phyloP scores from a whole-genome alignment of 2,329 filamentous ascomycete species.

The Leptographium radiaticola region DNA sequence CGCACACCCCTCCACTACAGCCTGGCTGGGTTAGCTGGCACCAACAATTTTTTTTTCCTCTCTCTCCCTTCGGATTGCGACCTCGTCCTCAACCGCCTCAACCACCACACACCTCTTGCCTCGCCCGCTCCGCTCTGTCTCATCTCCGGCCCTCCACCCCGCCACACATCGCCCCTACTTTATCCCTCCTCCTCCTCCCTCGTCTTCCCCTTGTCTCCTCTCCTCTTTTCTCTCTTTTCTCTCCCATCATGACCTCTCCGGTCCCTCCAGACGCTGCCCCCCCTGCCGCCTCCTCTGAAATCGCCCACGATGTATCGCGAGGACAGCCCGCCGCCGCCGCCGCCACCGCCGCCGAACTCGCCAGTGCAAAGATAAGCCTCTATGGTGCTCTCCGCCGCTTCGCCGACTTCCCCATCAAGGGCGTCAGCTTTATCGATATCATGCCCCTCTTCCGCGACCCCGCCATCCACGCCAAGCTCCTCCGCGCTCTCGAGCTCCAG shows the following conservation, averaged over 20 bases:
- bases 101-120: neutral
- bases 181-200: constrained; percentile 11
- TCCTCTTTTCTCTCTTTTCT: constrained; percentile 16
- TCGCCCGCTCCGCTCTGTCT: neutral
- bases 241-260: constrained; percentile 22
- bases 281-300: constrained; percentile 13
- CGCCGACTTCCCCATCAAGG: constrained; percentile 80
- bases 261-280: constrained; percentile 17
- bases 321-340: constrained; percentile 48
- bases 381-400: constrained; percentile 66
- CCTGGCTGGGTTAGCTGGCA: constrained; percentile 2
- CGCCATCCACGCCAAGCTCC: constrained; percentile 57
- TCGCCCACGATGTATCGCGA: constrained; percentile 45
- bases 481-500: constrained; percentile 77
- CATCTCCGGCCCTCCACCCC: neutral
- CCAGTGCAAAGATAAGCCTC: constrained; percentile 59
- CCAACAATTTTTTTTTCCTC: constrained; percentile 6
- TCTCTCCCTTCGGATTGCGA: constrained; percentile 7
- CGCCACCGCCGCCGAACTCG: constrained; percentile 50
- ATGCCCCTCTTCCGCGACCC: constrained; percentile 85
- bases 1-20: constrained; percentile 1
- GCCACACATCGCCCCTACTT: neutral
- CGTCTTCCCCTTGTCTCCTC: constrained; percentile 14
- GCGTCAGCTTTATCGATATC: constrained; percentile 96
- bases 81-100: constrained; percentile 6